Evolutionary conservation across 768 basidiomycete species (phyloP).

Genomic region (Austroboletus eburneus): DNA sequence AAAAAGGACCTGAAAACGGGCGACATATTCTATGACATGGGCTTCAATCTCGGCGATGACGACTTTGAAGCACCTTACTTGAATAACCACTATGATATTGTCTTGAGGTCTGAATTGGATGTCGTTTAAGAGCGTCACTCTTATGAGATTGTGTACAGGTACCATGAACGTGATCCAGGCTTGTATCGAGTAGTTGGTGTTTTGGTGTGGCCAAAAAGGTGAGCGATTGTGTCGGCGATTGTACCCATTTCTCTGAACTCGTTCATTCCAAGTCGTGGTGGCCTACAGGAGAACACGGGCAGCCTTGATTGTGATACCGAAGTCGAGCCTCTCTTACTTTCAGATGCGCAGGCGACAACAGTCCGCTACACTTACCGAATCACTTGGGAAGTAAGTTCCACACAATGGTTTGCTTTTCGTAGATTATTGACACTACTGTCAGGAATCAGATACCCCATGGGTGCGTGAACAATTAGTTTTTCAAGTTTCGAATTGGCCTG

Average conservation of each 20-base stretch:
- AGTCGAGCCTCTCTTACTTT: slow-evolving; percentile 51
- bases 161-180: slow-evolving; percentile 66
- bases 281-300: slow-evolving; percentile 41
- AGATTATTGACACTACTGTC: background rate
- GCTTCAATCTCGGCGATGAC: slow-evolving; percentile 85
- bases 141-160: slow-evolving; percentile 43
- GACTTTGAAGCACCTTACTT: slow-evolving; percentile 65
- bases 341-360: slow-evolving; percentile 53
- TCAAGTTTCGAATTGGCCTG: background rate
- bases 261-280: slow-evolving; percentile 51
- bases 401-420: background rate
- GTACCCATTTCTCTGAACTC: slow-evolving; percentile 1
- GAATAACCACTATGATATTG: slow-evolving; percentile 92
- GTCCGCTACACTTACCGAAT: slow-evolving; percentile 87
- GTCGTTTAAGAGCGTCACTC: slow-evolving; percentile 1
- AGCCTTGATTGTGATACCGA: slow-evolving; percentile 49
- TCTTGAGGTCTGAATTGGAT: slow-evolving; percentile 50
- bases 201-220: slow-evolving; percentile 72
- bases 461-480: slow-evolving; percentile 31
- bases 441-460: slow-evolving; percentile 88
- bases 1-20: slow-evolving; percentile 72
- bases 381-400: slow-evolving; percentile 68
- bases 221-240: background rate
- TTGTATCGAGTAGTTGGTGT: slow-evolving; percentile 90
- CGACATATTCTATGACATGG: slow-evolving; percentile 90